A percentile compares a stretch with the other conserved stretches of the same genome.
Conservation (phyloP, 805 yeast species). For the Candida qinlingensis region DNA sequence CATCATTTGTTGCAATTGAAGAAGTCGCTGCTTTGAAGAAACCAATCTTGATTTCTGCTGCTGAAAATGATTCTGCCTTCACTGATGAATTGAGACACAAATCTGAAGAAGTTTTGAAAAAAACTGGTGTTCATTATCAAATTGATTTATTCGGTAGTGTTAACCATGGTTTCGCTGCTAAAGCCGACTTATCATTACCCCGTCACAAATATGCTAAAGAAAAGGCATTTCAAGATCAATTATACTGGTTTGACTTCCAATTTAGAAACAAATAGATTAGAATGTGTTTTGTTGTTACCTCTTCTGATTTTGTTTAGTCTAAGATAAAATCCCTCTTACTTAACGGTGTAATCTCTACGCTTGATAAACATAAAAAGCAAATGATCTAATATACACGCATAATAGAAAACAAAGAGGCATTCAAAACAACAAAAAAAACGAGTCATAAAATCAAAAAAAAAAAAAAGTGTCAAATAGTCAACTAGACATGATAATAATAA, state of each 20-base stretch:
- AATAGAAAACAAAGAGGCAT: no score
- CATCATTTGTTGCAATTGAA: slow-evolving; percentile 62
- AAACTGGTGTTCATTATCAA: slow-evolving; percentile 51
- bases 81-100: slow-evolving; percentile 55
- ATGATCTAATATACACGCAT: no score
- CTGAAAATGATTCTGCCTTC: slow-evolving; percentile 64
- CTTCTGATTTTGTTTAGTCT: no score
- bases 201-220: slow-evolving; percentile 58
- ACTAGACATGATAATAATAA: no score
- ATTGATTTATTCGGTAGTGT: slow-evolving; percentile 58
- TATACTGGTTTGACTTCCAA: slow-evolving; percentile 21
- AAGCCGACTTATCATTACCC: slow-evolving; percentile 62
- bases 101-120: slow-evolving; percentile 54
- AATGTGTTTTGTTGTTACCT: no score
- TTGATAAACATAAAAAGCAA: no score
- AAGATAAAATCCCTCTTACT: not conserved
- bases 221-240: slow-evolving; percentile 44
- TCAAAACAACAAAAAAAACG: not conserved
- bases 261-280: slow-evolving; percentile 9
- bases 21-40: slow-evolving; percentile 54
- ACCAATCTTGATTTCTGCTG: slow-evolving; percentile 62
- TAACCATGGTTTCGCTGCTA: slow-evolving; percentile 73
- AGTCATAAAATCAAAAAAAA: not conserved
- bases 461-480: not conserved
- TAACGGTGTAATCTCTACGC: not conserved